Evolutionary conservation across 768 basidiomycete species (phyloP), one percentile per base, ranked within the genome.

Genomic region (Podaxis pistillaris): DNA sequence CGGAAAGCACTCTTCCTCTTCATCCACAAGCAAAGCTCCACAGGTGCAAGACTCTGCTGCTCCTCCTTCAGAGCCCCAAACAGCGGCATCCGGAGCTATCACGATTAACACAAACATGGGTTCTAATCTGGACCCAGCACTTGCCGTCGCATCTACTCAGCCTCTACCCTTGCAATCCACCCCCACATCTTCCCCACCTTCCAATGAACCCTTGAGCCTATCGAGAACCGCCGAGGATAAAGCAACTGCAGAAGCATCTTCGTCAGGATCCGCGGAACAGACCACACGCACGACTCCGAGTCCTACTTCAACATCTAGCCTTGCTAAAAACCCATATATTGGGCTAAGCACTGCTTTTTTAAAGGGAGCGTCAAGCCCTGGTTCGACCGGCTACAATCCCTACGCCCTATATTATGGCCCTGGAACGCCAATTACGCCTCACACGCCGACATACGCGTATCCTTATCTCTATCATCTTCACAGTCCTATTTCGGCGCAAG

Each of bases 401-500:
- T 81, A 82, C 28, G 63, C 79, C 51, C 78, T 77, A 59, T 82
- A 82, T 58, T 72, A 77, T 19, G 70, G 56, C 51, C 75, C 79
- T 13, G 72, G 72, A 19, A 75, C 78, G 4, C 78, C 79, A 22
- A 65, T 72, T 40, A 75, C 78, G 13, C 79, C 81, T 22, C 73
- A 70, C 40, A 73, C 74, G 0, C 75, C 79, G 2, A 68, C 71
- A 11, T 70, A 67, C 67, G 75, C 78, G 17, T 81, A 80, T 58
- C 80, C 79, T 33, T 81, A 80, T 63, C 78, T 79, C 55, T 80
- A 79, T 63, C 69, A 79, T 44, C 67, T 74, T 0, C 79, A 79
- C 19, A 72, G 76, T 65, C 68, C 65, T 12, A 63, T 75, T 53
- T 73, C 73, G 60, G 75, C 76, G 37, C 78, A 72, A 63, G 77